Base-by-base conservation (phyloP, 768 basidiomycete genomes). In the Cystobasidium tubakii region DNA sequence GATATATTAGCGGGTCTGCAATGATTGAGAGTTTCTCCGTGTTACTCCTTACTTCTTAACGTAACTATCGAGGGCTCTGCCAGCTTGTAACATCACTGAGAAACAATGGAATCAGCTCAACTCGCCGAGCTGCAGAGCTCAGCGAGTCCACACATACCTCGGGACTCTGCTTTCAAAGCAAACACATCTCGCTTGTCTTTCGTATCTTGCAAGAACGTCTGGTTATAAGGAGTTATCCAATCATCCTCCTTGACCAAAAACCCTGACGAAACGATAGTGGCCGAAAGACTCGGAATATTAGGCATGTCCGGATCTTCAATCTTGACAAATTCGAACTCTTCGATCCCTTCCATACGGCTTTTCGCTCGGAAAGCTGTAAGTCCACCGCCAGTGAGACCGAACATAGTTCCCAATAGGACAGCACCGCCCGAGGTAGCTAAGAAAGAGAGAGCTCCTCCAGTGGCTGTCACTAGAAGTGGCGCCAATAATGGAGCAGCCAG, bases 201-300 rank as follows among this genome's bases (percentile, higher is more conserved):
- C 29, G 77, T 42, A 0, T 72, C 19, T 10, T 63, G 39, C 39
- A 77, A 25, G 55, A 57, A 77, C 19, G 76, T 75, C 4, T 73
- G 15, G 9, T 69, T 66, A 71, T 77, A 83, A 0, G 82, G 80
- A 17, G 78, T 76, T 53, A 83, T 75, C 19, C 78, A 81, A 78
- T 84, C 83, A n/a, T 78, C 80, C 9, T 73, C 70, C 1, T 82
- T 81, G 27, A 82, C 77, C 21, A 83, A 78, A 7, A 84, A 78
- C 23, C 84, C 84, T 1, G 84, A 82, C 0, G 83, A 81, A 67
- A 83, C 77, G 73, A 84, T 83, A 57, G 82, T 80, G 0, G 80
- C 82, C 15, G 74, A 71, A 12, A 79, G 70, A 1, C 74, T 75
- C 0, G 79, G 79, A 34, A 79, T 77, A 33, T 74, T 53, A 0